Conservation (phyloP, 371 early-diverging fungal species). For the Smittium culicis region DNA sequence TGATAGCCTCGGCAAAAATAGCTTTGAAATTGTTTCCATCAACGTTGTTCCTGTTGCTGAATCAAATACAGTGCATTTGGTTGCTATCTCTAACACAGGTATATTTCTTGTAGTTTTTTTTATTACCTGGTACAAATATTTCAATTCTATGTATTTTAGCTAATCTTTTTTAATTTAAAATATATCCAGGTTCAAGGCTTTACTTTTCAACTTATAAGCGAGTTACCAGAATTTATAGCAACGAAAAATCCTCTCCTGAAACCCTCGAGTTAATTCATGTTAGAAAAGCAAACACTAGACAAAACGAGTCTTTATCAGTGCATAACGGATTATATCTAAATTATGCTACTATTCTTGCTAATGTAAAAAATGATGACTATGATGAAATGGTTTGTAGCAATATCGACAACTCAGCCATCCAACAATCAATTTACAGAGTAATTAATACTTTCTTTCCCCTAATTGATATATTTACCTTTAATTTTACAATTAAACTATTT, state of each 20-base stretch:
- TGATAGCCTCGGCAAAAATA: slow-evolving; percentile 24
- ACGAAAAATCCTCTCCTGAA: slow-evolving; percentile 21
- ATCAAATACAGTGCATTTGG: slow-evolving; percentile 43
- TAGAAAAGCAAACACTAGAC: slow-evolving; percentile 36
- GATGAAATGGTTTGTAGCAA: slow-evolving; percentile 47
- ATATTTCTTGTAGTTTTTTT: slow-evolving; percentile 54
- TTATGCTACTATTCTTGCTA: slow-evolving; percentile 47
- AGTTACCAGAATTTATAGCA: not conserved
- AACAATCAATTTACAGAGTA: slow-evolving; percentile 20
- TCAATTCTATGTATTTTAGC: not conserved
- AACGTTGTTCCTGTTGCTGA: slow-evolving; percentile 48
- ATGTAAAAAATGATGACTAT: slow-evolving; percentile 40
- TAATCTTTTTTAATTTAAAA: not conserved
- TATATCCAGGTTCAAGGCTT: not conserved
- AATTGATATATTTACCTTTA: not conserved
- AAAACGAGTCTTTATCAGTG: slow-evolving; percentile 17
- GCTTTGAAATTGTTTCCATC: slow-evolving; percentile 44
- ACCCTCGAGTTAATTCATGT: slow-evolving; percentile 53
- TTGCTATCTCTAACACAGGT: slow-evolving; percentile 56
- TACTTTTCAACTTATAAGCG: not conserved
- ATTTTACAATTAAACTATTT: not conserved
- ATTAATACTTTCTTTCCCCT: not conserved
- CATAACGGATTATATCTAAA: slow-evolving; percentile 45
- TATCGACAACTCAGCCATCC: slow-evolving; percentile 41
- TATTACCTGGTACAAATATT: no score